Evolutionary conservation across 305 asterid genomes (phyloP).

Genomic region (Fraxinus greggii): DNA sequence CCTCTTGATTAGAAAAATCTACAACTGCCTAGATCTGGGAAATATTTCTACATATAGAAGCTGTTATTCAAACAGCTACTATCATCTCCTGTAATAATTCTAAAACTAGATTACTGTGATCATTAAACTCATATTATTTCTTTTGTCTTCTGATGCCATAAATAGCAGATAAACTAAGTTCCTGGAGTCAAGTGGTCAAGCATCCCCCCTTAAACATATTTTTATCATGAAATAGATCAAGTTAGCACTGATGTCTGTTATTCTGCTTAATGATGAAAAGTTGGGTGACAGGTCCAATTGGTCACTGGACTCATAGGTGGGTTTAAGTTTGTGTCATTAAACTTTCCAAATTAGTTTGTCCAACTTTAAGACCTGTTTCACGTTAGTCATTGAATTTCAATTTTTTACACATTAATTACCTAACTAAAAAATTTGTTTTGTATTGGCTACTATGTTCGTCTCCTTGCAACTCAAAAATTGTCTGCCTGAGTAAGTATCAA

Average conservation of each 20-base stretch:
- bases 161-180: neutral
- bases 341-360: neutral
- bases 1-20: neutral
- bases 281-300: neutral
- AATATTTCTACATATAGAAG: neutral
- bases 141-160: neutral
- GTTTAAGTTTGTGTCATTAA: neutral
- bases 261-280: neutral
- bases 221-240: neutral
- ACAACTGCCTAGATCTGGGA: neutral
- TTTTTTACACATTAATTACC: neutral
- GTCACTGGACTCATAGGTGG: neutral
- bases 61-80: neutral
- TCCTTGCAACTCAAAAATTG: neutral
- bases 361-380: neutral
- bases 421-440: neutral
- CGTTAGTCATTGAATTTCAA: neutral
- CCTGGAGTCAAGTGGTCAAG: neutral
- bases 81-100: neutral
- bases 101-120: neutral
- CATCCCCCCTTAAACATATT: neutral
- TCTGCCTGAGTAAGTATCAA: neutral
- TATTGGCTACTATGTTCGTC: neutral
- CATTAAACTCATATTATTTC: neutral
- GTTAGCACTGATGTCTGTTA: neutral